Conservation (phyloP, 2,329 filamentous ascomycete species). For the Coleophoma eucalyptorum region DNA sequence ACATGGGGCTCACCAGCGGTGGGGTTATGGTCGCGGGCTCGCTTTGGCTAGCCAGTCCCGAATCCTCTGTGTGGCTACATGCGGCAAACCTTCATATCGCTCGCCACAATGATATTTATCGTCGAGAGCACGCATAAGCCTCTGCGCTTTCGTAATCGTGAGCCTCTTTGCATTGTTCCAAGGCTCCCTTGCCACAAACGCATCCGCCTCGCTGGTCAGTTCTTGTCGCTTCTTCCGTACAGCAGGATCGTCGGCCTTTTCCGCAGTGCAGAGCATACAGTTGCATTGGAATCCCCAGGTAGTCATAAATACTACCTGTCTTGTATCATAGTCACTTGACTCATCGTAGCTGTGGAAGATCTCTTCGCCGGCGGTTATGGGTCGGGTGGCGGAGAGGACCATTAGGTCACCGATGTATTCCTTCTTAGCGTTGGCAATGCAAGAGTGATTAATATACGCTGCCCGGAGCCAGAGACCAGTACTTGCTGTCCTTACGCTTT, state of each 20-base stretch:
- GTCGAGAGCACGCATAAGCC: not conserved
- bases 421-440: slow-evolving; percentile 40
- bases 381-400: slow-evolving; percentile 42
- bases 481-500: slow-evolving; percentile 14
- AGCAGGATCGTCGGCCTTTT: slow-evolving; percentile 12
- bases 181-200: slow-evolving; percentile 12
- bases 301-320: slow-evolving; percentile 24
- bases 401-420: slow-evolving; percentile 51
- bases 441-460: slow-evolving; percentile 50
- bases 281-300: slow-evolving; percentile 38
- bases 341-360: slow-evolving; percentile 36
- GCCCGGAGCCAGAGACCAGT: slow-evolving; percentile 44
- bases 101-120: not conserved
- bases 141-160: not conserved
- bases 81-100: not conserved
- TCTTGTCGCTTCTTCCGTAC: slow-evolving; percentile 15
- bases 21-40: too few species aligned
- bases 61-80: not conserved
- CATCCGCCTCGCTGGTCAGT: slow-evolving; percentile 15
- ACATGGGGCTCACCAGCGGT: too few species aligned
- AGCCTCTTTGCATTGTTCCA: slow-evolving; percentile 12
- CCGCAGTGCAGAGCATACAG: slow-evolving; percentile 24
- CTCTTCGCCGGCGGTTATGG: slow-evolving; percentile 41
- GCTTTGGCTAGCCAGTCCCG: not conserved
- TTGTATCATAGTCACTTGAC: slow-evolving; percentile 13